Conservation (phyloP, 306 rosid species). For the Pterocarpus macrocarpus region DNA sequence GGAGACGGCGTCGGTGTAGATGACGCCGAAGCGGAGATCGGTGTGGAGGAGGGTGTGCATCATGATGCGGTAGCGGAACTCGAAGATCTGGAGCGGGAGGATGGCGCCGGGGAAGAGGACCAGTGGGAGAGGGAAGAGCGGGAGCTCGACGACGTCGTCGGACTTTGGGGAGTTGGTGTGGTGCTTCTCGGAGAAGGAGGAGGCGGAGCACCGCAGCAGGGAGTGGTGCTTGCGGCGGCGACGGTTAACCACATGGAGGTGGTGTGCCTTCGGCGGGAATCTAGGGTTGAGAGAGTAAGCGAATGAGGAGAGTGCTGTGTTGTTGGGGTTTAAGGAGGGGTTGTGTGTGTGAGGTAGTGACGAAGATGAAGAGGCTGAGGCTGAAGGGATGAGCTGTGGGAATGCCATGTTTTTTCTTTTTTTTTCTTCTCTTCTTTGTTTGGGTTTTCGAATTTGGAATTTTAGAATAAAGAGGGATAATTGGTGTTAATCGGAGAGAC, state of each 20-base stretch:
- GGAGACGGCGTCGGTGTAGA: conserved; percentile 77
- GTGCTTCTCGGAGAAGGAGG: conserved; percentile 88
- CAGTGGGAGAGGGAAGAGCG: conserved; percentile 87
- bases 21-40: conserved; percentile 97
- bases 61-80: conserved; percentile 98
- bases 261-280: conserved; percentile 26
- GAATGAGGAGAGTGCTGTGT: conserved; percentile 37
- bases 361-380: conserved; percentile 61
- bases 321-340: conserved; percentile 64
- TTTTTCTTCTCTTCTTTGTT: background rate
- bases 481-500: background rate
- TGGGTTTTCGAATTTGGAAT: conserved; percentile 23
- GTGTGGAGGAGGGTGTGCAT: conserved; percentile 98
- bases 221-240: conserved; percentile 52
- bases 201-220: conserved; percentile 77
- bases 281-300: conserved; percentile 53
- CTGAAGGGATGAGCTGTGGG: conserved; percentile 78
- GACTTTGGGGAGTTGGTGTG: conserved; percentile 78
- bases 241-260: conserved; percentile 43
- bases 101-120: conserved; percentile 98
- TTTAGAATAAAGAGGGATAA: background rate
- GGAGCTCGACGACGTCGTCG: conserved; percentile 86
- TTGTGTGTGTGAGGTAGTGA: conserved; percentile 59
- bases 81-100: conserved; percentile 96
- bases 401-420: conserved; percentile 65